Evolutionary conservation across 1,284 basidiomycete species (phyloP).

Genomic region (Ceratobasidium sp.): DNA sequence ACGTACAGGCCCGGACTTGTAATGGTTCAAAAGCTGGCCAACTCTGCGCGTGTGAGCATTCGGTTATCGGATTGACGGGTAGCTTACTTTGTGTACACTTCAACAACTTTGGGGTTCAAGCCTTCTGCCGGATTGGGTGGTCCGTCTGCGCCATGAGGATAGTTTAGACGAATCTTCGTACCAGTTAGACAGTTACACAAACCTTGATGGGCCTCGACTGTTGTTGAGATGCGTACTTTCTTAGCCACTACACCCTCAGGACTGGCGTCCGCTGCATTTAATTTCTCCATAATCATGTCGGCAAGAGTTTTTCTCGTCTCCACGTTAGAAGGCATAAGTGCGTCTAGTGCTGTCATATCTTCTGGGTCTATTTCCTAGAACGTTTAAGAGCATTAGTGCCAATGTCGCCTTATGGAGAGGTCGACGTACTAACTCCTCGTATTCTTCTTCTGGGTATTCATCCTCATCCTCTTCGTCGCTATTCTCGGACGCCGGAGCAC

Average conservation of each 20-base stretch:
- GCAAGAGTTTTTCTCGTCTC: conserved; percentile 88
- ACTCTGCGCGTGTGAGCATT: conserved; percentile 26
- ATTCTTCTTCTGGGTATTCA: conserved; percentile 62
- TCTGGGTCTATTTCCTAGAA: conserved; percentile 87
- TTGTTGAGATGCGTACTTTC: conserved; percentile 45
- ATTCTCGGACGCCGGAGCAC: conserved; percentile 65
- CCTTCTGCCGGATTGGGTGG: conserved; percentile 89
- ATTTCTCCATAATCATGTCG: conserved; percentile 95
- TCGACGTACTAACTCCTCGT: conserved; percentile 63
- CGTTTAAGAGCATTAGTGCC: conserved; percentile 22
- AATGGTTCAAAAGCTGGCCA: conserved; percentile 85
- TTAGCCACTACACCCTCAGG: conserved; percentile 54
- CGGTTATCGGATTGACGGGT: neutral
- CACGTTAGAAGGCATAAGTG: conserved; percentile 78
- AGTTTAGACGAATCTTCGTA: neutral
- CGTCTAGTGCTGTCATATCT: conserved; percentile 87
- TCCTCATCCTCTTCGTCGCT: conserved; percentile 60
- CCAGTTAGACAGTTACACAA: conserved; percentile 44
- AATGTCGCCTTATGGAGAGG: neutral
- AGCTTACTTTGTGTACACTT: conserved; percentile 92
- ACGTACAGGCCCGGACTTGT: conserved; percentile 87
- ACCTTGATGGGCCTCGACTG: conserved; percentile 63
- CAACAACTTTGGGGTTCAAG: conserved; percentile 95
- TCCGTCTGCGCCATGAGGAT: conserved; percentile 61
- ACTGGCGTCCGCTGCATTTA: conserved; percentile 73